phyloP scores from a whole-genome alignment of 106 monocot genomes.

The Platanthera zijinensis region DNA sequence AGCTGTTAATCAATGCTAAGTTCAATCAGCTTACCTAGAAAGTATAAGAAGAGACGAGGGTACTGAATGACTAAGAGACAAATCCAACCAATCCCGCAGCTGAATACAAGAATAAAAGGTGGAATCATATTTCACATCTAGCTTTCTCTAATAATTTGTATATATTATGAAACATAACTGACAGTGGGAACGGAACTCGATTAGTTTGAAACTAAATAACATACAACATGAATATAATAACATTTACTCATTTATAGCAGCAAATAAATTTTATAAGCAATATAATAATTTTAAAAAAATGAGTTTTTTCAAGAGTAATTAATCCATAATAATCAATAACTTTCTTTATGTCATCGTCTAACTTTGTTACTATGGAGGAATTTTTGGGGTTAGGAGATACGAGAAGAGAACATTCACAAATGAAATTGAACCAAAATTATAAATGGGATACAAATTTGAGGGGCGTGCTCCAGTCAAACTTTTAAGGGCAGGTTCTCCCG shows the following conservation, averaged over 20 bases:
- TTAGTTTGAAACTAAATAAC: neutral
- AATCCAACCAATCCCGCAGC: conserved; percentile 93
- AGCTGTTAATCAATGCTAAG: neutral
- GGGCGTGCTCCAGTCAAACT: too few species aligned
- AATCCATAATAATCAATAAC: neutral
- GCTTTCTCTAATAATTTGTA: neutral
- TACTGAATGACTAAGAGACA: conserved; percentile 78
- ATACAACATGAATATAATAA: neutral
- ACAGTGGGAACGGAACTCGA: neutral
- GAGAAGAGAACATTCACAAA: too few species aligned
- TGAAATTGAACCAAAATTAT: too few species aligned
- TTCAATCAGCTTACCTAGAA: conserved; percentile 51
- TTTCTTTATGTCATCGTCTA: neutral
- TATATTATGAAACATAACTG: neutral
- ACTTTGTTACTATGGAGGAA: neutral
- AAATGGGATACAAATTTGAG: too few species aligned
- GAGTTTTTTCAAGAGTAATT: neutral
- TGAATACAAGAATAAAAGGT: conserved; percentile 21
- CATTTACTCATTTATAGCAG: neutral
- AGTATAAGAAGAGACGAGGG: conserved; percentile 95
- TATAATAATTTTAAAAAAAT: neutral
- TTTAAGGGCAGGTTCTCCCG: too few species aligned
- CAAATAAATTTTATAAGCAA: neutral
- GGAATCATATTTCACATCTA: neutral
- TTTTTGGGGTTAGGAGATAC: too few species aligned